Conservation (phyloP, 2,329 filamentous ascomycete species). For the Penicillium sp. region DNA sequence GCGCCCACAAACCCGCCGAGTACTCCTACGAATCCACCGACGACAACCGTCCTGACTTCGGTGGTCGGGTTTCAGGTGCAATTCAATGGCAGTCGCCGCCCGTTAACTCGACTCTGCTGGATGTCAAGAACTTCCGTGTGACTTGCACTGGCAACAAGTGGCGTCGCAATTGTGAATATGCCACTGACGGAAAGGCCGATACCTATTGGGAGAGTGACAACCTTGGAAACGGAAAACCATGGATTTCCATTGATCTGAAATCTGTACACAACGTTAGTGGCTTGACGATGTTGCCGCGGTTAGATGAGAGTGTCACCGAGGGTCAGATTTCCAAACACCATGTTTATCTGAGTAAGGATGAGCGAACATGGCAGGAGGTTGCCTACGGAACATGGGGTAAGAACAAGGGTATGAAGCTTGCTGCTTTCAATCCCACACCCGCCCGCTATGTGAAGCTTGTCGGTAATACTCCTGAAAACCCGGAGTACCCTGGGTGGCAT, state of each 20-base stretch:
- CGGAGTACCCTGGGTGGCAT: background rate
- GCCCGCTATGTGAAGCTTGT: conserved; percentile 19
- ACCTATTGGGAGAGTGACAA: conserved; percentile 16
- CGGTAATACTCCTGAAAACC: background rate
- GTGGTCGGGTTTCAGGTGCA: background rate
- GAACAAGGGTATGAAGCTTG: conserved; percentile 19
- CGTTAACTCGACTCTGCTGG: conserved; percentile 1
- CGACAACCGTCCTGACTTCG: conserved; percentile 2
- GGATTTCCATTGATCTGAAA: conserved; percentile 13
- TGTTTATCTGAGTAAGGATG: conserved; percentile 10
- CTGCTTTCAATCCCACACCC: conserved; percentile 15
- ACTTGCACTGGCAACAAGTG: background rate
- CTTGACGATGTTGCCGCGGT: conserved; percentile 16
- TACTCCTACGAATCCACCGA: conserved; percentile 14
- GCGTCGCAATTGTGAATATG: conserved; percentile 11
- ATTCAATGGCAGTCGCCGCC: conserved; percentile 7
- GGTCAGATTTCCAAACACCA: conserved; percentile 17
- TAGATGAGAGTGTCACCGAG: conserved; percentile 7
- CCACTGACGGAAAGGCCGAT: conserved; percentile 12
- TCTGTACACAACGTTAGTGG: conserved; percentile 13
- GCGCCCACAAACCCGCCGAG: conserved; percentile 12
- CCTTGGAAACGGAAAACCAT: background rate
- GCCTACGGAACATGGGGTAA: conserved; percentile 23
- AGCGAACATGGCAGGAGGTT: conserved; percentile 12
- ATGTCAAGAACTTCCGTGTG: background rate